Base-by-base conservation (phyloP, 805 yeast genomes). In the Citeromyces nyonsensis region DNA sequence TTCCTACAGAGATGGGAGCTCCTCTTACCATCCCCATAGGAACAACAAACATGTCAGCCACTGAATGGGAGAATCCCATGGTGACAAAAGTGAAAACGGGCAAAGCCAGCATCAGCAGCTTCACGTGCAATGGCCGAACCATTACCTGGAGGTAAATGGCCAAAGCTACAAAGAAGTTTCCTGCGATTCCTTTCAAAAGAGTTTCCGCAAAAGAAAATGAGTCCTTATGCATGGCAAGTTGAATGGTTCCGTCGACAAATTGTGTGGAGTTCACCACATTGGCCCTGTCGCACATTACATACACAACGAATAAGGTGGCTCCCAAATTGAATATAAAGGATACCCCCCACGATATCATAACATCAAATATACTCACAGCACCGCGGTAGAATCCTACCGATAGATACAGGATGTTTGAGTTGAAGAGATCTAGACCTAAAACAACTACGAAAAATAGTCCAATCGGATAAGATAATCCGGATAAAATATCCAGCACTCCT, bases 51-150 rank as follows among this genome's bases (percentile, higher is more conserved):
- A 82, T 79, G 48, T 82, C 94, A 1, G 93, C 94, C 6, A 82
- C 84, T 2, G 73, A 71, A 47, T 82, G 93, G 2, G 82, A 72
- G 51, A 73, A 82, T 0, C 93, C 91, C 60, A 75, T 59, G 1
- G 75, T 44, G n/a, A 79, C 91, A 51, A 82, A 79, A 0, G 86
- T 72, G 50, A 79, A 78, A 10, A 81, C 61, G 1, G 94, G 94
- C 13, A 80, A 47, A 10, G 61, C 44, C 57, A 81, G 66, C 57
- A 77, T 52, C 5, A 76, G 30, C 20, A 76, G 59, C 42, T 77
- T 79, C 25, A 82, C 93, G 45, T 82, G 93, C 7, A 75, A 45
- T 0, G 94, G 93, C 45, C 76, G 78, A 5, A 79, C 80, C 73
- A 81, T 67, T 27, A 82, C 55, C 46, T 81, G 93, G 30, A 81